Conservation (phyloP, 306 rosid genomes). For the Hippophae rhamnoides region DNA sequence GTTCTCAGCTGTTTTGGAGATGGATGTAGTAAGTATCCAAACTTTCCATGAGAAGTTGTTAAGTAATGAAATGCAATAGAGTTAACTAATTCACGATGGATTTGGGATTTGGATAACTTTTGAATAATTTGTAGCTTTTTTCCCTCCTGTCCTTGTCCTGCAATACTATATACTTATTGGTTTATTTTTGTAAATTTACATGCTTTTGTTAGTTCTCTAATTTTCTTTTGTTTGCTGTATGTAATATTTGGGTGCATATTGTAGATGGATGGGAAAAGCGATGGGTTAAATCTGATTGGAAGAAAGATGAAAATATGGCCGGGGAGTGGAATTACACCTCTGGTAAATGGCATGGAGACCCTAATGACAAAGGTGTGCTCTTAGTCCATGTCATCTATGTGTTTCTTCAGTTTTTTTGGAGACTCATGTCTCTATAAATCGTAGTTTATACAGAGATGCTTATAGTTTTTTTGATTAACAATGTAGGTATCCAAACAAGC, state of each 20-base stretch:
- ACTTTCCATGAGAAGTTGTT: too few species aligned
- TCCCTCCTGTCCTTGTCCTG: too few species aligned
- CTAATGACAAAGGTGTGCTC: constrained; percentile 66
- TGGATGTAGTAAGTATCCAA: too few species aligned
- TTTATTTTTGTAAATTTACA: neutral
- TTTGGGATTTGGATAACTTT: too few species aligned
- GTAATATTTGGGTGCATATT: constrained; percentile 12
- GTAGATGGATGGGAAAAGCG: constrained; percentile 86
- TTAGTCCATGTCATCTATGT: neutral
- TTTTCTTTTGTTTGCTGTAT: constrained; percentile 1
- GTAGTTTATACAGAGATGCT: neutral
- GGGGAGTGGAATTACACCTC: constrained; percentile 97
- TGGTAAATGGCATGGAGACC: constrained; percentile 88
- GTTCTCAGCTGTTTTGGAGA: too few species aligned
- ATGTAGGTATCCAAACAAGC: constrained; percentile 94
- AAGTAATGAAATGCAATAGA: too few species aligned
- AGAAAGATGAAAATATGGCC: constrained; percentile 69
- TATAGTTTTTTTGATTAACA: constrained; percentile 6
- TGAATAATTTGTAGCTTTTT: too few species aligned
- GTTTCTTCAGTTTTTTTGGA: neutral
- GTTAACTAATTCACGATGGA: too few species aligned
- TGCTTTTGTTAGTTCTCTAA: constrained; percentile 11
- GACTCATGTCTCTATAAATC: too few species aligned
- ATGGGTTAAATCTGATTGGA: constrained; percentile 98
- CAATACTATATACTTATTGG: too few species aligned